phyloP scores from a whole-genome alignment of 495 filamentous ascomycete genomes.

The Hypoxylon subgilvum region DNA sequence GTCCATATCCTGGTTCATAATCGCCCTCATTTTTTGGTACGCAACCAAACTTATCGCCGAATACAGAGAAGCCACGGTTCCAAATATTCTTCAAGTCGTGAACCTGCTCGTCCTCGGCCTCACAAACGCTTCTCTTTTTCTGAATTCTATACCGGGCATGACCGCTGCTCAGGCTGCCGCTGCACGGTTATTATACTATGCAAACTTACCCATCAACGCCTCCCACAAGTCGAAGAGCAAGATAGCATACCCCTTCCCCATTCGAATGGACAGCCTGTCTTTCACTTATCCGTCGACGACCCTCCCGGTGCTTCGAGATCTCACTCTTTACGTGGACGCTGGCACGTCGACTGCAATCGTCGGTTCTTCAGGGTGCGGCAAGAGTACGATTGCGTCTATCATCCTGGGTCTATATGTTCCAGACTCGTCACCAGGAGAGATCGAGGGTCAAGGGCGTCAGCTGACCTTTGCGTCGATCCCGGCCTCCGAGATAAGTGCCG shows the following conservation, averaged over 20 bases:
- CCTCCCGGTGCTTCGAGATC: slow-evolving; percentile 59
- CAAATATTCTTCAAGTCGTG: slow-evolving; percentile 72
- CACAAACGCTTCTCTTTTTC: slow-evolving; percentile 69
- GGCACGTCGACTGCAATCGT: slow-evolving; percentile 76
- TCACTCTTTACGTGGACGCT: slow-evolving; percentile 65
- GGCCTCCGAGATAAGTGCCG: slow-evolving; percentile 63
- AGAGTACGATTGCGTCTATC: slow-evolving; percentile 82
- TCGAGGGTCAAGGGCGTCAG: slow-evolving; percentile 4
- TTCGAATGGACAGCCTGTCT: slow-evolving; percentile 62
- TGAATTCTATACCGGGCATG: slow-evolving; percentile 81
- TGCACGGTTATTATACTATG: slow-evolving; percentile 73
- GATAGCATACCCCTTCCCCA: slow-evolving; percentile 63
- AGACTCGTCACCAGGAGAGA: slow-evolving; percentile 4
- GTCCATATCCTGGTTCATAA: slow-evolving; percentile 70
- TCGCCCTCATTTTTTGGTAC: slow-evolving; percentile 86
- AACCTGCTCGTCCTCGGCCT: slow-evolving; percentile 84
- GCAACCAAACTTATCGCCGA: slow-evolving; percentile 67
- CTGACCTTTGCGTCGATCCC: slow-evolving; percentile 65
- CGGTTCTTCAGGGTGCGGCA: slow-evolving; percentile 83
- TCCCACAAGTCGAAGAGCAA: slow-evolving; percentile 68
- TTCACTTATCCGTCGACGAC: slow-evolving; percentile 73
- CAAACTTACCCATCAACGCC: slow-evolving; percentile 54
- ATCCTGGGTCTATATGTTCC: slow-evolving; percentile 59
- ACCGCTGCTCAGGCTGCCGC: slow-evolving; percentile 74
- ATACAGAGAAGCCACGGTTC: slow-evolving; percentile 50